phyloP scores from a whole-genome alignment of 2,329 filamentous ascomycete species.

The Curvularia eragrostidis region DNA sequence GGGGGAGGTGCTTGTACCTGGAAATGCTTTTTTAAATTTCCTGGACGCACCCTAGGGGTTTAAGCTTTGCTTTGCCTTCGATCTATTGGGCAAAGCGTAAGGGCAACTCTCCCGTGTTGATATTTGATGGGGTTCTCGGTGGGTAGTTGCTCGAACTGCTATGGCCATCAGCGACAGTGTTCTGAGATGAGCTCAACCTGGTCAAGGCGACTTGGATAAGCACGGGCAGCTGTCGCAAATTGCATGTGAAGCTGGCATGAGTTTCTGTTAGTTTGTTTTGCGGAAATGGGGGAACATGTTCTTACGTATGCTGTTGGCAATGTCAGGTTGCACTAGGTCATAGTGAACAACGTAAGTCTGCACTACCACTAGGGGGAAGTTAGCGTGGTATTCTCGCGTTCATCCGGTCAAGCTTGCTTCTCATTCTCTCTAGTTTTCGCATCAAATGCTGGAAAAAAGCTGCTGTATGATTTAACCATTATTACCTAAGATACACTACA shows the following conservation, averaged over 20 bases:
- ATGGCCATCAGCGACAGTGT: neutral
- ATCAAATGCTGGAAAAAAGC: neutral
- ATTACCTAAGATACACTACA: neutral
- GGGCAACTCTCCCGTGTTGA: neutral
- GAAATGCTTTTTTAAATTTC: neutral
- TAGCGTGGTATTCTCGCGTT: conserved; percentile 1
- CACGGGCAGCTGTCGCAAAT: too few species aligned
- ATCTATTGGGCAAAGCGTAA: too few species aligned
- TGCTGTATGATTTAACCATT: neutral
- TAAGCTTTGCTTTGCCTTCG: neutral
- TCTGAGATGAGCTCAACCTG: too few species aligned
- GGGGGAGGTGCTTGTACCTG: neutral
- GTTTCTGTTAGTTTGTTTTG: neutral
- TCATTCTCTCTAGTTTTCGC: neutral
- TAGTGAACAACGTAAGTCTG: neutral
- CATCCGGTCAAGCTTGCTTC: neutral
- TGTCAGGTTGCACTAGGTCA: neutral
- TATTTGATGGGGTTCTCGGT: too few species aligned
- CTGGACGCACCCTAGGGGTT: neutral
- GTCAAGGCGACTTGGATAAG: neutral
- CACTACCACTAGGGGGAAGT: neutral
- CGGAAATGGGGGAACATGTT: neutral
- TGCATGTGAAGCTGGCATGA: neutral
- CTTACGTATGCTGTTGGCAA: neutral
- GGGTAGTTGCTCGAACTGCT: neutral